phyloP scores from a whole-genome alignment of 208 protist species.

The Leishmania amazonensis region DNA sequence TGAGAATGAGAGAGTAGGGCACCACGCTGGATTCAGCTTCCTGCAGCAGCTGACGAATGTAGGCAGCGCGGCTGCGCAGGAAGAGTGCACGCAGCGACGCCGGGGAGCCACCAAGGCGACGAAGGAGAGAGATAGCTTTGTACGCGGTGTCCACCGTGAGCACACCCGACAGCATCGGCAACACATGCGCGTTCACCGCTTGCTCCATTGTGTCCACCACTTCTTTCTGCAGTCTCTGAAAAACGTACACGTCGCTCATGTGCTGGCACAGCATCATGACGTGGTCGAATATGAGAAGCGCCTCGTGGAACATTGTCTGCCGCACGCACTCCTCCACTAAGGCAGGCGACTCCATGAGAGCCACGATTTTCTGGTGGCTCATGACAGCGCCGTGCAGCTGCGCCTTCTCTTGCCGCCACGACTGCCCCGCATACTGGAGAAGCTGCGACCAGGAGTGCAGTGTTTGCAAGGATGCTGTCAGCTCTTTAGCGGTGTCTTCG shows the following conservation, averaged over 20 bases:
- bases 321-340: slow-evolving; percentile 71
- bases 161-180: slow-evolving; percentile 62
- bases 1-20: slow-evolving; percentile 64
- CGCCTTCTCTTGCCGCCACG: slow-evolving; percentile 71
- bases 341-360: slow-evolving; percentile 68
- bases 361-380: slow-evolving; percentile 69
- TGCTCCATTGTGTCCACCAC: slow-evolving; percentile 40
- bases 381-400: slow-evolving; percentile 46
- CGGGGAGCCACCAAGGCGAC: slow-evolving; percentile 45
- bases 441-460: slow-evolving; percentile 55
- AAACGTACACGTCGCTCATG: slow-evolving; percentile 40
- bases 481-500: slow-evolving; percentile 37
- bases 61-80: slow-evolving; percentile 47
- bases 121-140: slow-evolving; percentile 66
- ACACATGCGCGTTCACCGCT: slow-evolving; percentile 44
- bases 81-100: slow-evolving; percentile 53
- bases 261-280: slow-evolving; percentile 45
- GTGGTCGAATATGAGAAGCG: slow-evolving; percentile 70
- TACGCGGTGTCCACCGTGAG: slow-evolving; percentile 70
- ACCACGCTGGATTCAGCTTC: slow-evolving; percentile 48
- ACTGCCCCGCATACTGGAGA: slow-evolving; percentile 41
- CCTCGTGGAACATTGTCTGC: slow-evolving; percentile 83
- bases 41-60: slow-evolving; percentile 42
- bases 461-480: slow-evolving; percentile 50
- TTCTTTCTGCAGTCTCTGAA: slow-evolving; percentile 30